These are phyloP conservation scores for Ceriops decandra DNA, from an alignment of 345 rosid species.

Conservation along the genomic window DNA sequence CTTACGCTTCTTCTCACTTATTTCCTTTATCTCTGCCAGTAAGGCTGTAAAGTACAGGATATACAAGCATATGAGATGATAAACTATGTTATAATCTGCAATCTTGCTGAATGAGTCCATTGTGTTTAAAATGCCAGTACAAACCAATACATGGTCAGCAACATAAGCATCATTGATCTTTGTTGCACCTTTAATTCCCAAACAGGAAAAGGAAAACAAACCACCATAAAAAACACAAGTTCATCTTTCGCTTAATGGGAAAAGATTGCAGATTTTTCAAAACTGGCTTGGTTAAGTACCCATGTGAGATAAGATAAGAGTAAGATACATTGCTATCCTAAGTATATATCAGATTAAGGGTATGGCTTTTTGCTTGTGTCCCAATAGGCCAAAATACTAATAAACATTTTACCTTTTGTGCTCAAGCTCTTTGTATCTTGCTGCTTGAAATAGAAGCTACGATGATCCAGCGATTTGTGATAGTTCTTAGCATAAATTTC, in stretches of 20 bases:
- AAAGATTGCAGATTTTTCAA: neutral
- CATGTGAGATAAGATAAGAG: neutral
- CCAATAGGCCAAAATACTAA: constrained; percentile 2
- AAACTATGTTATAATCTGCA: neutral
- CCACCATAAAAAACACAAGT: neutral
- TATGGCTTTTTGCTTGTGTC: too few species aligned
- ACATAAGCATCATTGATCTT: too few species aligned
- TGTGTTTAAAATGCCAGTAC: too few species aligned
- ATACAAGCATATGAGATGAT: constrained; percentile 16
- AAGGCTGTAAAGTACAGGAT: constrained; percentile 54
- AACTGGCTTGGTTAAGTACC: neutral
- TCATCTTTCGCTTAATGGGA: too few species aligned
- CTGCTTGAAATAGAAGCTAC: constrained; percentile 97
- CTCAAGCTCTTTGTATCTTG: constrained; percentile 92
- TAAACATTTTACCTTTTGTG: constrained; percentile 63
- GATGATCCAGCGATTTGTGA: constrained; percentile 87
- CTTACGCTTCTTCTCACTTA: constrained; percentile 67
- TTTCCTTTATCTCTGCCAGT: constrained; percentile 88
- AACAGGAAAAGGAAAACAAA: neutral
- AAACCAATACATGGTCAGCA: too few species aligned
- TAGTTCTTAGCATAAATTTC: constrained; percentile 78
- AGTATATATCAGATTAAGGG: too few species aligned
- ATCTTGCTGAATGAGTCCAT: too few species aligned
- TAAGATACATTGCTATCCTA: neutral
- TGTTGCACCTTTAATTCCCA: too few species aligned